phyloP scores from a whole-genome alignment of 2,329 filamentous ascomycete species.

The Gyromitra esculenta region DNA sequence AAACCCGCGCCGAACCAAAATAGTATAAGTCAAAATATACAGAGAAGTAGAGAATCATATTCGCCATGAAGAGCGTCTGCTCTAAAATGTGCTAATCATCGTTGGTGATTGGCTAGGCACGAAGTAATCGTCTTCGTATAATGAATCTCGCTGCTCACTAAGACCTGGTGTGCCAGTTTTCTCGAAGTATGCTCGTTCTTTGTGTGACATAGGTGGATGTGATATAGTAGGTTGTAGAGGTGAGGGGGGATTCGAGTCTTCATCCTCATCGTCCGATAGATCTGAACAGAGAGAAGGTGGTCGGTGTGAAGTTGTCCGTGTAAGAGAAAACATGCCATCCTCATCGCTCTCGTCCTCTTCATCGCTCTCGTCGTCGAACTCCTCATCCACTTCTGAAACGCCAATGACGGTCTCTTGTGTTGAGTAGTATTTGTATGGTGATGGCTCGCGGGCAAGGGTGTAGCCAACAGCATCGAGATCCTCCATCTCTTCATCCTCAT shows the following conservation, averaged over 20 bases:
- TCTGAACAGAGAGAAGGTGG: conserved; percentile 56
- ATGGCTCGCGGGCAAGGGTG: conserved; percentile 56
- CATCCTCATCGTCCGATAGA: conserved; percentile 56
- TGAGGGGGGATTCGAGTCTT: conserved; percentile 56
- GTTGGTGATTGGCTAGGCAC: conserved; percentile 41
- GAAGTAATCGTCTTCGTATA: conserved; percentile 51
- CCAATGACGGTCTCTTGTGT: conserved; percentile 58
- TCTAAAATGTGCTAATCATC: conserved; percentile 51
- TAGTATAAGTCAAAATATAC: conserved; percentile 45
- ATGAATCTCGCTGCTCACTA: conserved; percentile 43
- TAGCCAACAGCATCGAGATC: conserved; percentile 57
- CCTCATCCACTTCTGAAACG: conserved; percentile 60
- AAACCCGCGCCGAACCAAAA: conserved; percentile 39
- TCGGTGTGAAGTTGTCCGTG: conserved; percentile 56
- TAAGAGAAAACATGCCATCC: conserved; percentile 57
- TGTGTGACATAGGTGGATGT: conserved; percentile 50
- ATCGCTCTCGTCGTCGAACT: conserved; percentile 64
- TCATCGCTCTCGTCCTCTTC: conserved; percentile 67
- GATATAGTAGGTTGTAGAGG: conserved; percentile 56
- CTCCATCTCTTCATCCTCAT: conserved; percentile 61
- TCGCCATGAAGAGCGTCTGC: conserved; percentile 11
- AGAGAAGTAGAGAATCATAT: conserved; percentile 26
- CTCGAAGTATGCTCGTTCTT: conserved; percentile 50
- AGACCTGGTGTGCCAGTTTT: conserved; percentile 35
- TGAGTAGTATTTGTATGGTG: conserved; percentile 50